Percentiles rank a stretch among this genome's conserved stretches.
Conservation (phyloP, 2,329 filamentous ascomycete species). For the Calonectria ilicicola region DNA sequence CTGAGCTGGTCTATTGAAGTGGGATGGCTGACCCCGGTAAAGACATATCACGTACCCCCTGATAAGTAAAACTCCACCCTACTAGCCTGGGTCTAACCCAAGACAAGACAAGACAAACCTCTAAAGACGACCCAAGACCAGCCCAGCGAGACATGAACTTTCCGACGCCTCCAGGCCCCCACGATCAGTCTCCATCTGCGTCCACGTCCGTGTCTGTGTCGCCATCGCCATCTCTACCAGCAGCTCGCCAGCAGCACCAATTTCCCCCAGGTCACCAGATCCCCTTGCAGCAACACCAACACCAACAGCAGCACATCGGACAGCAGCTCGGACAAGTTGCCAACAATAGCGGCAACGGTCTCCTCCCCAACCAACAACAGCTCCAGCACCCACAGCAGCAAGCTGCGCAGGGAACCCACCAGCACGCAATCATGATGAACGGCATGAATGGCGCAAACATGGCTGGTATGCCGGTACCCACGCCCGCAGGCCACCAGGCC, state of each 20-base stretch:
- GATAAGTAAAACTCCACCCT: conserved; percentile 30
- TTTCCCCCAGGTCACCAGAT: conserved; percentile 4
- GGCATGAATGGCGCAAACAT: conserved; percentile 62
- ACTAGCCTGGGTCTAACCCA: conserved; percentile 38
- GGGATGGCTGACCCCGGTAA: conserved; percentile 23
- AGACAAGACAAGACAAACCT: conserved; percentile 43
- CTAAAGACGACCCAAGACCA: conserved; percentile 36
- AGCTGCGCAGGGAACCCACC: conserved; percentile 37
- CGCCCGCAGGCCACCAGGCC: conserved; percentile 75
- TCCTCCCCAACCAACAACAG: conserved; percentile 29
- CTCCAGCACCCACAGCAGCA: conserved; percentile 33
- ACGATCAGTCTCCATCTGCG: conserved; percentile 38
- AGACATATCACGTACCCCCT: conserved; percentile 33
- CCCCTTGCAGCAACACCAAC: conserved; percentile 27
- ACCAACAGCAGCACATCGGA: conserved; percentile 28
- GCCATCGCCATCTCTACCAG: conserved; percentile 30
- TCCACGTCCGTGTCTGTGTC: conserved; percentile 32
- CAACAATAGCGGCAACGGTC: neutral
- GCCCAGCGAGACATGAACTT: conserved; percentile 48
- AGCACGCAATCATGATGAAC: conserved; percentile 55
- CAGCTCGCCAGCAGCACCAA: conserved; percentile 42
- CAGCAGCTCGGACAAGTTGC: conserved; percentile 18
- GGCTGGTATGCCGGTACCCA: conserved; percentile 65
- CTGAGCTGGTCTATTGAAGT: neutral
- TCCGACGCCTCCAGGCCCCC: conserved; percentile 43